Conservation (phyloP, 495 filamentous ascomycete species). For the Neurospora tetrasperma region DNA sequence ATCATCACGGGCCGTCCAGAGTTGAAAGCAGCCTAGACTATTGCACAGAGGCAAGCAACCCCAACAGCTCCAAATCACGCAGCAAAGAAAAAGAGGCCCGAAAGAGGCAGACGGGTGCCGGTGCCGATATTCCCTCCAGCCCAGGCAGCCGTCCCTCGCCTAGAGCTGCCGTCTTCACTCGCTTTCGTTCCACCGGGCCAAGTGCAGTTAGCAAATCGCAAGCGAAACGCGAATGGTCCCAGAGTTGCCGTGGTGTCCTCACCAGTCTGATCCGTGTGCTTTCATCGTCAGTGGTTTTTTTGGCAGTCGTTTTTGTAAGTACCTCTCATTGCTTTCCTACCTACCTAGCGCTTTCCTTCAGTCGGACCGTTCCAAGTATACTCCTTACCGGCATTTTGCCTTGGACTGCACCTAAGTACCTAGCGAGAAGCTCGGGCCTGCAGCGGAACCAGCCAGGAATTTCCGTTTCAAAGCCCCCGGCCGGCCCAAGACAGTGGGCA, state of each 20-base stretch:
- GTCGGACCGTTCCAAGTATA: background rate
- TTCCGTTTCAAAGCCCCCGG: background rate
- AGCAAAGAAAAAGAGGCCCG: background rate
- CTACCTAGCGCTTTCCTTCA: background rate
- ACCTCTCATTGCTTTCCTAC: conserved; percentile 14
- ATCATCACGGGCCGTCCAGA: background rate
- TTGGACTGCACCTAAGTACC: background rate
- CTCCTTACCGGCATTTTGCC: background rate
- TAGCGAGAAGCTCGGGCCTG: background rate
- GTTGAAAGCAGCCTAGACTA: background rate
- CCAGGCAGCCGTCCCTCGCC: background rate
- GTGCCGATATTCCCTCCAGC: background rate
- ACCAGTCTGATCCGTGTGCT: conserved; percentile 21
- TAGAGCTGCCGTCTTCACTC: background rate
- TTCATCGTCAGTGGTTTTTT: conserved; percentile 27
- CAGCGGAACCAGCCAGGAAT: background rate
- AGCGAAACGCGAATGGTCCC: background rate
- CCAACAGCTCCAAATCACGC: background rate
- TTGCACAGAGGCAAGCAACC: background rate
- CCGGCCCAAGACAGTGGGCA: background rate
- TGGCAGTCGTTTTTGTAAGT: conserved; percentile 40
- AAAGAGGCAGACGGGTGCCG: background rate
- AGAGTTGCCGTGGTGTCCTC: conserved; percentile 3
- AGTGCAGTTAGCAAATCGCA: conserved; percentile 1
- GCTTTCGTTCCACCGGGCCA: background rate